Base-by-base conservation (phyloP, 345 rosid species). In the Heritiera littoralis region DNA sequence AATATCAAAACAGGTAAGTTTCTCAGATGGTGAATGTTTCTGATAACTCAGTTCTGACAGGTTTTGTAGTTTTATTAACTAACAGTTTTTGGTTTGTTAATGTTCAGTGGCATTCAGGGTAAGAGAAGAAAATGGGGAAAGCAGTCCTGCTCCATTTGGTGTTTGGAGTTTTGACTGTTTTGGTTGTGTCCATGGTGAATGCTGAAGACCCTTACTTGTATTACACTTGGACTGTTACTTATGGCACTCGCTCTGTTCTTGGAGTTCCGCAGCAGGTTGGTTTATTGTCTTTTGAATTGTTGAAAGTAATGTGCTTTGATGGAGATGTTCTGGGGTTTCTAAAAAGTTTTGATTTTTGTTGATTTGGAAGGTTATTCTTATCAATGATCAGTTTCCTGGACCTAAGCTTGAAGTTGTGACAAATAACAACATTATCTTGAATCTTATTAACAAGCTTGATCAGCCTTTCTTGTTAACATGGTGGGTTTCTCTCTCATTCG, bases 361-460 rank as follows among this genome's bases (percentile, higher is more conserved):
- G 23, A 7, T 46, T 63, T 77, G 72, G 76, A 70, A 96, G 99
- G 99, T 91, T 64, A 93, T 96, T 40, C 97, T 96, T 67, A 92
- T 96, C 89, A 96, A 96, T 86, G 96, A 93, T 66, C 98, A 96
- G 80, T 93, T 96, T 78, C 98, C 99, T 83, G 98, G 99, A 78
- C 99, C 99, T 13, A 89, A 79, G 73, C 95, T 96, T 84, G 98
- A 92, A 23, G 96, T 91, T 77, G 94, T 93, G 80, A 96, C 98
- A 38, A 96, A 96, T 80, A 93, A 96, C 83, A 96, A 96, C 86
- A 86, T 96, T 49, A 79, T 96, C 61, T 94, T 96, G 75, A 93
- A 95, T 75, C 94, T 96, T 87, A 82, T 92, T 75, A 96, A 96
- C 85, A 96, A 93, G 85, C 93, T 96, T 23, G 99, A 96, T 76